phyloP scores from a whole-genome alignment of 192 early-diverging fungal species.

The Allomyces javanicus region DNA sequence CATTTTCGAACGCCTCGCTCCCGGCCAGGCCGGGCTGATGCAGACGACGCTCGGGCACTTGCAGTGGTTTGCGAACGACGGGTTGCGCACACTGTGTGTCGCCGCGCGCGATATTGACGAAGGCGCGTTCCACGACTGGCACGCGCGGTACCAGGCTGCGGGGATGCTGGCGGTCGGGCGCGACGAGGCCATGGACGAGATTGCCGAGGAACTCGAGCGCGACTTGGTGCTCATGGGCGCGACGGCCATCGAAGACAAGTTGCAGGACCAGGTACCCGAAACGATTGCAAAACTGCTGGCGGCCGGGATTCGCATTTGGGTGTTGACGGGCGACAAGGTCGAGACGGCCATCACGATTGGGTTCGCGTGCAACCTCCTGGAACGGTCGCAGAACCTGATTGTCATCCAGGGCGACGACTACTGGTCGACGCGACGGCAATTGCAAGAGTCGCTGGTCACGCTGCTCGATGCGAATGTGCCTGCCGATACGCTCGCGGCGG shows the following conservation, averaged over 20 bases:
- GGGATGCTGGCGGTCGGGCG: constrained; percentile 45
- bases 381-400: constrained; percentile 24
- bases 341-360: constrained; percentile 99
- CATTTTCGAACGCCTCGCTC: constrained; percentile 39
- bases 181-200: constrained; percentile 43
- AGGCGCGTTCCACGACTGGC: constrained; percentile 61
- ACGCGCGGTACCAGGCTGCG: constrained; percentile 49
- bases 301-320: constrained; percentile 93
- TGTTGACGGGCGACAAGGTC: constrained; percentile 91
- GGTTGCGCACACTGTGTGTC: constrained; percentile 76
- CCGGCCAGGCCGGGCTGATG: constrained; percentile 10
- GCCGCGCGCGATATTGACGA: constrained; percentile 51
- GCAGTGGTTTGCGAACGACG: constrained; percentile 57
- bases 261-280: constrained; percentile 90
- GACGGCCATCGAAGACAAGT: constrained; percentile 90
- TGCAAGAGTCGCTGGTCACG: not conserved
- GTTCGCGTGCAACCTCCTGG: constrained; percentile 41
- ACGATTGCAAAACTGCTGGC: constrained; percentile 59
- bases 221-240: constrained; percentile 71
- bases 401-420: constrained; percentile 17
- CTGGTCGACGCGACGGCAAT: not conserved
- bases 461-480: not conserved
- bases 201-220: constrained; percentile 60
- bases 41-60: constrained; percentile 42
- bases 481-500: not conserved